Conservation (phyloP, 1,284 basidiomycete genomes). For the Fomes fomentarius region DNA sequence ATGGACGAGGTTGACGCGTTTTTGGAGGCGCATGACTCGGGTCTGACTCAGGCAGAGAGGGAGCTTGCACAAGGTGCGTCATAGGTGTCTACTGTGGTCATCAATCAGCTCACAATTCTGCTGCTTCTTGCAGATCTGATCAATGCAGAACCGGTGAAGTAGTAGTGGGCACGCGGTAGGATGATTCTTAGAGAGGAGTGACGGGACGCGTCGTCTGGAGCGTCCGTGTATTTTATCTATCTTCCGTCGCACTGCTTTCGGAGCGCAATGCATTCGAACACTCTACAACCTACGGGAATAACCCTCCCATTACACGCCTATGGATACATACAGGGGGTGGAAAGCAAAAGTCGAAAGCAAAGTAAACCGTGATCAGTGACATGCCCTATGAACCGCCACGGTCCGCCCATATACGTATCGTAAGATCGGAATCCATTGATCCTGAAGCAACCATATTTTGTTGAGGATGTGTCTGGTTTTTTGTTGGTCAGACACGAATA, state of each 20-base stretch:
- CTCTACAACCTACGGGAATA: conserved; percentile 2
- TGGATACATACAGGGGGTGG: conserved; percentile 7
- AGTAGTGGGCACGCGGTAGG: conserved; percentile 3
- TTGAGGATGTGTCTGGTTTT: conserved; percentile 71
- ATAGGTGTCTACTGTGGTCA: neutral
- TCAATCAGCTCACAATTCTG: neutral
- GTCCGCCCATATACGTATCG: conserved; percentile 82
- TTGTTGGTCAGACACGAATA: neutral
- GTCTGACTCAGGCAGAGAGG: conserved; percentile 84
- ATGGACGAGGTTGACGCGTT: conserved; percentile 95
- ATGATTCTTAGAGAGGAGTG: neutral
- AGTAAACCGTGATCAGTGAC: neutral
- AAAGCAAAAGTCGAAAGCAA: conserved; percentile 3
- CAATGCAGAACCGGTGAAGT: conserved; percentile 65
- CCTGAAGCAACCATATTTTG: conserved; percentile 87
- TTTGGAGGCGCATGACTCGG: conserved; percentile 88
- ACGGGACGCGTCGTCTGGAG: too few relatives aligned
- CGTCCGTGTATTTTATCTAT: conserved; percentile 19
- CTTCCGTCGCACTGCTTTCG: conserved; percentile 21
- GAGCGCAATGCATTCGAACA: conserved; percentile 14
- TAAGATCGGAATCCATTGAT: conserved; percentile 78
- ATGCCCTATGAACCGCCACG: conserved; percentile 32
- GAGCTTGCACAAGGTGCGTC: conserved; percentile 73
- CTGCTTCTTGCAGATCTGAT: conserved; percentile 58
- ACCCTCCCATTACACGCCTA: conserved; percentile 2